Conservation (phyloP, 495 filamentous ascomycete species). For the Hamigera avellanea region DNA sequence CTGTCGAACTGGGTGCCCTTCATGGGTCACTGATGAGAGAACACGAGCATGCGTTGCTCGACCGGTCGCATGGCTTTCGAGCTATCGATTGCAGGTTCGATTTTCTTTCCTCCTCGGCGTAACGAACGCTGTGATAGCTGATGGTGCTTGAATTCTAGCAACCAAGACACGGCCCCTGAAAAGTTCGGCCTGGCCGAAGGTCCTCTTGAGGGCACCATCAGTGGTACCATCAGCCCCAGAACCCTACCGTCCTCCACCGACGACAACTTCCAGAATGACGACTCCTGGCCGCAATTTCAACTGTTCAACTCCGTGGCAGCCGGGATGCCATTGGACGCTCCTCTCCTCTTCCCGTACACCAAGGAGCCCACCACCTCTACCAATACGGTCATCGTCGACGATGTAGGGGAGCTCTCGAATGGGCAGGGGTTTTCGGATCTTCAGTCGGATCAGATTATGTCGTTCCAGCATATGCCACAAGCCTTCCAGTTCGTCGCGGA, state of each 20-base stretch:
- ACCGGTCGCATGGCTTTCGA: conserved; percentile 14
- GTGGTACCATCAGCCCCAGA: conserved; percentile 30
- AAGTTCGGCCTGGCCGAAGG: conserved; percentile 22
- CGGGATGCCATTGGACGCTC: conserved; percentile 24
- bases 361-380: conserved; percentile 18
- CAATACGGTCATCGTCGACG: conserved; percentile 30
- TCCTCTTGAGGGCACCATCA: conserved; percentile 22
- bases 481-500: conserved; percentile 23
- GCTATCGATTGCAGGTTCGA: conserved; percentile 19
- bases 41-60: conserved; percentile 10
- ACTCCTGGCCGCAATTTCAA: conserved; percentile 32
- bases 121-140: not conserved
- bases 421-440: conserved; percentile 24
- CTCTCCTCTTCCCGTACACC: conserved; percentile 26
- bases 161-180: conserved; percentile 22
- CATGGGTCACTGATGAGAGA: conserved; percentile 19
- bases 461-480: conserved; percentile 24
- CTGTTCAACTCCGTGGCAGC: conserved; percentile 25
- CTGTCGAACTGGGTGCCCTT: conserved; percentile 20
- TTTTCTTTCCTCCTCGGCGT: not conserved
- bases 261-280: conserved; percentile 32
- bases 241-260: conserved; percentile 33
- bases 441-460: conserved; percentile 19
- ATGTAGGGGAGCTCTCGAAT: conserved; percentile 24
- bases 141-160: conserved; percentile 4